Evolutionary conservation across 441 rosid species (phyloP).

Genomic region (Dalechampia spathulata): DNA sequence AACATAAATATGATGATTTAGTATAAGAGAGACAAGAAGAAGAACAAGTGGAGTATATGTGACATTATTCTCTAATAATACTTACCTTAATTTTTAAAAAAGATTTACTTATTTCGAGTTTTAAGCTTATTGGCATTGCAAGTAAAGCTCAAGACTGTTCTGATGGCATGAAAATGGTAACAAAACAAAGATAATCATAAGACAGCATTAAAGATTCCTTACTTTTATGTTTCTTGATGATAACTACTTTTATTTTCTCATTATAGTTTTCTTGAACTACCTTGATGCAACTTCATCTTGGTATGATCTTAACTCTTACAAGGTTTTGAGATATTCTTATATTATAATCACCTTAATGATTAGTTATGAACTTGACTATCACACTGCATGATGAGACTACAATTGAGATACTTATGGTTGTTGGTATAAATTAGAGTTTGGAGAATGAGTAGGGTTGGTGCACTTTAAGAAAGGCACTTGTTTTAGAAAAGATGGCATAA

Average conservation of each 20-base stretch:
- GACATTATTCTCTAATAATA: too few species aligned
- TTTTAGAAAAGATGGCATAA: slow-evolving; percentile 58
- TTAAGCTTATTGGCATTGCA: too few species aligned
- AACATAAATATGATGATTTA: too few species aligned
- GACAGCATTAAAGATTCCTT: slow-evolving; percentile 21
- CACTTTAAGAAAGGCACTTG: slow-evolving; percentile 96
- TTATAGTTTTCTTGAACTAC: slow-evolving; percentile 17
- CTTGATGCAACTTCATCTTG: slow-evolving; percentile 24
- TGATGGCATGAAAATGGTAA: too few species aligned
- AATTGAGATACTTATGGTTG: slow-evolving; percentile 85
- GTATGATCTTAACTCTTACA: slow-evolving; percentile 17
- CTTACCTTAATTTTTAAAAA: too few species aligned
- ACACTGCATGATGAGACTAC: slow-evolving; percentile 68
- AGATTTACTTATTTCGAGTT: too few species aligned
- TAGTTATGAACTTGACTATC: slow-evolving; percentile 49
- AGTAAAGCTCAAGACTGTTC: too few species aligned
- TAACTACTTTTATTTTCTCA: slow-evolving; percentile 9
- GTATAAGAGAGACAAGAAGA: too few species aligned
- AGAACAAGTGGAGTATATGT: too few species aligned
- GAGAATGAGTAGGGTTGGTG: slow-evolving; percentile 95
- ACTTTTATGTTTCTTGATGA: slow-evolving; percentile 16
- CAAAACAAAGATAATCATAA: too few species aligned
- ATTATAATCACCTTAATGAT: slow-evolving; percentile 10
- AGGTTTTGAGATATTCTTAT: slow-evolving; percentile 10
- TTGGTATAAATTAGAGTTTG: slow-evolving; percentile 93